Conservation (phyloP, 2,329 filamentous ascomycete species). For the Talaromyces atroroseus region DNA sequence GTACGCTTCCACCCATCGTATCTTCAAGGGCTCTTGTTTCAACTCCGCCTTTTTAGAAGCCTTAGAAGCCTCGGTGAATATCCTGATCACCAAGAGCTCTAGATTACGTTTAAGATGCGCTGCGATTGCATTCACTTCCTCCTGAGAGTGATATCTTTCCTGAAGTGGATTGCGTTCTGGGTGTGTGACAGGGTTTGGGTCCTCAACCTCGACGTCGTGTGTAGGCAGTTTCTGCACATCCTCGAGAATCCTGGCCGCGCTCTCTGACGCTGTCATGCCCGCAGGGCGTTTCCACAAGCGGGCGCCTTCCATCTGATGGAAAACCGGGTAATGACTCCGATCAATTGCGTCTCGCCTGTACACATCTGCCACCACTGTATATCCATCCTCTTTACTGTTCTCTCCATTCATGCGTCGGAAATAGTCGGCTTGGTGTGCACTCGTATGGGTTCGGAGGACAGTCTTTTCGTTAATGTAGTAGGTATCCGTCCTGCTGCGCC, state of each 20-base stretch:
- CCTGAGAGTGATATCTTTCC: conserved; percentile 59
- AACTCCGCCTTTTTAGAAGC: conserved; percentile 50
- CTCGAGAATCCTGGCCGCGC: conserved; percentile 58
- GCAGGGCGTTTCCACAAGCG: conserved; percentile 71
- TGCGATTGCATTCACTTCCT: conserved; percentile 76
- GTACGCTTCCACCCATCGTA: conserved; percentile 94
- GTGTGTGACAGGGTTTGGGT: conserved; percentile 74
- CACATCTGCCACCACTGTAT: conserved; percentile 88
- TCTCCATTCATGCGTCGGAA: conserved; percentile 58
- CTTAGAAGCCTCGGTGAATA: conserved; percentile 72
- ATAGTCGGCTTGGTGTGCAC: conserved; percentile 84
- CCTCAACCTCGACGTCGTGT: conserved; percentile 72
- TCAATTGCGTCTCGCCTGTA: conserved; percentile 95
- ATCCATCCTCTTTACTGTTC: conserved; percentile 55
- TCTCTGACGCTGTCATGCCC: conserved; percentile 32
- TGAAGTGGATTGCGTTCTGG: conserved; percentile 79
- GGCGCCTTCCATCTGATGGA: conserved; percentile 98
- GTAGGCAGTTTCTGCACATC: conserved; percentile 67
- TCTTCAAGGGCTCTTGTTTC: conserved; percentile 68
- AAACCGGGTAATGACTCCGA: conserved; percentile 89
- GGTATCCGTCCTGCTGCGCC: conserved; percentile 80
- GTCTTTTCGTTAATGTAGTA: conserved; percentile 88
- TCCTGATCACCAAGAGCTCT: conserved; percentile 81
- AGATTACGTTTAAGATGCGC: conserved; percentile 83
- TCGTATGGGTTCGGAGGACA: conserved; percentile 87